A percentile compares a stretch with the other conserved stretches of the same genome.
Conservation (phyloP, 106 monocot genomes). For the Xerophyta viscosa region DNA sequence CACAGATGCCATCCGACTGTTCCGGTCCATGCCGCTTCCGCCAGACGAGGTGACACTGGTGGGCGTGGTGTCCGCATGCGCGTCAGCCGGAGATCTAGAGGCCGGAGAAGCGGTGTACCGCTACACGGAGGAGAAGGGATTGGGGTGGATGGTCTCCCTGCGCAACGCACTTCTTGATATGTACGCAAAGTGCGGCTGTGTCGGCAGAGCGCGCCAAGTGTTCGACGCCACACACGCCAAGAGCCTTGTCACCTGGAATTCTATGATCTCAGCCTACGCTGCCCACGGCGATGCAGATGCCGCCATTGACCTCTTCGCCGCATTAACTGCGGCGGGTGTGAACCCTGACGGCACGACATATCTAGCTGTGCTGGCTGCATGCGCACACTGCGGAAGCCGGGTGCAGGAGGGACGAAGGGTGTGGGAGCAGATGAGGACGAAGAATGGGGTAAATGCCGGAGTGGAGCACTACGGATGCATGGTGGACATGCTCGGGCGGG, state of each 20-base stretch:
- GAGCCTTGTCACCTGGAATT: slow-evolving; percentile 22
- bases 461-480: slow-evolving; percentile 31
- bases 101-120: too few species aligned
- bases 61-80: too few species aligned
- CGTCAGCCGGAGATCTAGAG: too few species aligned
- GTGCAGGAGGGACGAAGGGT: slow-evolving; percentile 18
- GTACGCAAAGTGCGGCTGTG: slow-evolving; percentile 28
- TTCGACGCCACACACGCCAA: slow-evolving; percentile 14
- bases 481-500: slow-evolving; percentile 28
- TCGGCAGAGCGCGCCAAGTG: slow-evolving; percentile 11
- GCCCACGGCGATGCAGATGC: slow-evolving; percentile 14
- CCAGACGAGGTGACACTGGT: too few species aligned
- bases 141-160: slow-evolving; percentile 33
- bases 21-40: too few species aligned
- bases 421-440: slow-evolving; percentile 3
- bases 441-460: slow-evolving; percentile 1
- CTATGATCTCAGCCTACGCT: slow-evolving; percentile 24
- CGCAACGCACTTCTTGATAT: slow-evolving; percentile 39
- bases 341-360: slow-evolving; percentile 13
- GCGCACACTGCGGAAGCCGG: slow-evolving; percentile 13
- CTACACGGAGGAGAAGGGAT: slow-evolving; percentile 11
- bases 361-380: slow-evolving; percentile 14
- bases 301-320: slow-evolving; percentile 10
- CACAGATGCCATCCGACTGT: too few species aligned
- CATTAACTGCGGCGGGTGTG: slow-evolving; percentile 2